Conservation (phyloP, 345 rosid genomes). For the Fremontodendron californicum region DNA sequence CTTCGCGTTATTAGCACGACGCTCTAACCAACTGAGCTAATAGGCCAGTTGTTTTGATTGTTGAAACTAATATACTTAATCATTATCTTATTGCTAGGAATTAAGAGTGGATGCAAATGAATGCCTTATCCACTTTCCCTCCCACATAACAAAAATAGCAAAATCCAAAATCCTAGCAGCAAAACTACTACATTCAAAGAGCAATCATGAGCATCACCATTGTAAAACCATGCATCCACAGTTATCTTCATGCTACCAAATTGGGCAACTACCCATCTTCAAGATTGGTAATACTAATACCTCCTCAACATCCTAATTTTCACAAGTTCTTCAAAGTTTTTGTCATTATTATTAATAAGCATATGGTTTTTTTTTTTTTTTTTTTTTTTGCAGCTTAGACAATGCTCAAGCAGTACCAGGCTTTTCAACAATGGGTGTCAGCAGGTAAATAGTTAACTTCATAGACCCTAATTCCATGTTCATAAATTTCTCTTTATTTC, state of each 20-base stretch:
- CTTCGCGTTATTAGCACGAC: constrained; percentile 96
- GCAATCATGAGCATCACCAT: constrained; percentile 47
- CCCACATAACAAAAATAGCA: background rate
- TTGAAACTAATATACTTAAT: too few relatives aligned
- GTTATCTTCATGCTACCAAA: constrained; percentile 24
- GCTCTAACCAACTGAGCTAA: constrained; percentile 89
- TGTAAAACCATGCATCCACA: constrained; percentile 29
- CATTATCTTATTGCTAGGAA: too few relatives aligned
- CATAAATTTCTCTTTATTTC: background rate
- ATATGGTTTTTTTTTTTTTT: background rate
- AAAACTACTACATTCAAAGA: constrained; percentile 7
- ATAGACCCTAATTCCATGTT: background rate
- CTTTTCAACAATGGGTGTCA: constrained; percentile 26
- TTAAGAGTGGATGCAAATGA: constrained; percentile 34
- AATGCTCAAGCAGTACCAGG: constrained; percentile 27
- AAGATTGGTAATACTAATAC: constrained; percentile 26
- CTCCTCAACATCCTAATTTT: background rate
- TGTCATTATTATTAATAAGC: background rate
- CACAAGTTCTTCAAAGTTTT: background rate
- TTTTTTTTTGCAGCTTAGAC: constrained; percentile 35
- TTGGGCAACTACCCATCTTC: constrained; percentile 26
- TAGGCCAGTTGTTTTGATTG: too few relatives aligned
- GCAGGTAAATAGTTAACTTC: constrained; percentile 24
- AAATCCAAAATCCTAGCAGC: background rate
- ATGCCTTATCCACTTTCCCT: constrained; percentile 49